phyloP scores from a whole-genome alignment of 768 basidiomycete species.

The Rhodotorula graminis region DNA sequence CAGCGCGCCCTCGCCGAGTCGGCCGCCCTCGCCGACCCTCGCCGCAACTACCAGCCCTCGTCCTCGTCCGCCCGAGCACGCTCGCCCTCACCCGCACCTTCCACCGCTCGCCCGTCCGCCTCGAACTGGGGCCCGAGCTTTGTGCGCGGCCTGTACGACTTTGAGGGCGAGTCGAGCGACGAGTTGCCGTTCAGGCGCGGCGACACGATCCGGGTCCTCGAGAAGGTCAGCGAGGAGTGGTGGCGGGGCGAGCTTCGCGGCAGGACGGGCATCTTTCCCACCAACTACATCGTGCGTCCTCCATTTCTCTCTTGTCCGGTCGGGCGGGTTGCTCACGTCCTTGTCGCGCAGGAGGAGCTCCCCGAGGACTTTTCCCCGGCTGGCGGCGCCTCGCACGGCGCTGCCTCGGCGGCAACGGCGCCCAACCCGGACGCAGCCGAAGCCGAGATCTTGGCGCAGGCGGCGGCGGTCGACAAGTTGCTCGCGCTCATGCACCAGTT shows the following conservation, averaged over 20 bases:
- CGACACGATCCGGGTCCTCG: constrained; percentile 89
- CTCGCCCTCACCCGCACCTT: constrained; percentile 40
- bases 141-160: constrained; percentile 81
- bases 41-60: constrained; percentile 29
- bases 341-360: constrained; percentile 61
- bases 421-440: constrained; percentile 62
- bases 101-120: constrained; percentile 58
- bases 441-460: constrained; percentile 78
- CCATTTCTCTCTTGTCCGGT: not conserved
- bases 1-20: constrained; percentile 67
- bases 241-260: constrained; percentile 81
- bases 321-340: not conserved
- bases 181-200: constrained; percentile 89
- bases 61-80: constrained; percentile 39
- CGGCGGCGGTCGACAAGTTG: constrained; percentile 74
- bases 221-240: constrained; percentile 92
- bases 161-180: constrained; percentile 78
- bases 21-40: constrained; percentile 30
- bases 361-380: constrained; percentile 66
- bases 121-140: constrained; percentile 49
- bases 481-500: constrained; percentile 66
- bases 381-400: no score
- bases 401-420: constrained; percentile 26
- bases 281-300: constrained; percentile 86
- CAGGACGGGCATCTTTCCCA: constrained; percentile 89